Evolutionary conservation across 495 filamentous ascomycete species (phyloP).

Genomic region (Parachaetomium inaequale): DNA sequence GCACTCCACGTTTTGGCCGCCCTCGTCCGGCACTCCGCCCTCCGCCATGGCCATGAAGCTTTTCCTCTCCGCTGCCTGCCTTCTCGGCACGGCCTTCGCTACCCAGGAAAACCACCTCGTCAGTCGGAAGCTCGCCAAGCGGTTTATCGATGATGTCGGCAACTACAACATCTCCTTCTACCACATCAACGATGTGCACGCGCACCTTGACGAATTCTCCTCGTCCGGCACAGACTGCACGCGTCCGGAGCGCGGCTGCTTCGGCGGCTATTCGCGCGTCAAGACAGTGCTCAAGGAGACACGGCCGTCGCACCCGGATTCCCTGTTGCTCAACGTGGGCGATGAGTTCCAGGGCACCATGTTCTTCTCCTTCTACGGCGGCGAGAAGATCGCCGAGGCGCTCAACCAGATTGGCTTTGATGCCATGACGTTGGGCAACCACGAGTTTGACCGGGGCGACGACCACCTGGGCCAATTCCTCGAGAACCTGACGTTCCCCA

Average conservation of each 20-base stretch:
- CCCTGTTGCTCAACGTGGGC: constrained; percentile 53
- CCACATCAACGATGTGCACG: constrained; percentile 61
- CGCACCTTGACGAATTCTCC: constrained; percentile 56
- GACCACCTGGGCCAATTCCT: constrained; percentile 51
- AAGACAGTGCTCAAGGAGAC: constrained; percentile 49
- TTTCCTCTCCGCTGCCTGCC: constrained; percentile 11
- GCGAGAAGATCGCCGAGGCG: constrained; percentile 60
- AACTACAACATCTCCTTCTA: constrained; percentile 61
- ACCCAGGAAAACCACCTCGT: constrained; percentile 37
- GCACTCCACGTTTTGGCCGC: neutral
- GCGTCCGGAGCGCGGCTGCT: constrained; percentile 48
- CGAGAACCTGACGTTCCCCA: constrained; percentile 56
- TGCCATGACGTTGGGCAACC: constrained; percentile 59
- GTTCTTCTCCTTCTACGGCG: constrained; percentile 56
- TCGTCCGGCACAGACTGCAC: constrained; percentile 54
- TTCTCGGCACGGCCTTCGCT: constrained; percentile 4
- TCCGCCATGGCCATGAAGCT: constrained; percentile 8
- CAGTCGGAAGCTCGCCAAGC: constrained; percentile 43
- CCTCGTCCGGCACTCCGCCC: neutral
- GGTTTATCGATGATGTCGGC: constrained; percentile 48
- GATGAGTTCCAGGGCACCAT: constrained; percentile 62
- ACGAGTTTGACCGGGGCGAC: constrained; percentile 55
- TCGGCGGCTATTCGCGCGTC: constrained; percentile 56
- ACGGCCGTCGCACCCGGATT: constrained; percentile 50
- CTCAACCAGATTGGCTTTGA: constrained; percentile 57